A percentile compares a stretch with the other conserved stretches of the same genome.
Evolutionary conservation across 169 alveolate species (phyloP).

Genomic region (Eimeria mitis): DNA sequence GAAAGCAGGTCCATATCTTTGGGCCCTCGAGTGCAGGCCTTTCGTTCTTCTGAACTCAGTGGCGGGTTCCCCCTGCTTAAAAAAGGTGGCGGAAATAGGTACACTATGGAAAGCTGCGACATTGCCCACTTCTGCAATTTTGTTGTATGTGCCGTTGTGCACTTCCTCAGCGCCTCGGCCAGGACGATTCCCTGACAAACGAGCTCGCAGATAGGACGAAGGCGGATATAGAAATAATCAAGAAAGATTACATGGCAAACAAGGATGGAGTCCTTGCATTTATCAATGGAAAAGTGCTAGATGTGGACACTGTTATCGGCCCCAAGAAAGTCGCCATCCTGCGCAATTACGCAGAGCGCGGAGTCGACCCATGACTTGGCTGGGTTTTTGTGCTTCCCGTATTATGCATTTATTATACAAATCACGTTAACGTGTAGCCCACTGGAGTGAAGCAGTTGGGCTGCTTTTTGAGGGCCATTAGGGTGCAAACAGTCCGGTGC

Average conservation of each 20-base stretch:
- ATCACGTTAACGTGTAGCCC: not conserved
- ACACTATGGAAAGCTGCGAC: not conserved
- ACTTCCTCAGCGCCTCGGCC: slow-evolving; percentile 76
- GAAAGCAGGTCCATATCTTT: not conserved
- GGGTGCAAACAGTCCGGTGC: not conserved
- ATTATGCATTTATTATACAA: not conserved
- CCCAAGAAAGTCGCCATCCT: slow-evolving; percentile 67
- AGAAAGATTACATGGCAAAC: slow-evolving; percentile 70
- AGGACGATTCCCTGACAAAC: slow-evolving; percentile 78
- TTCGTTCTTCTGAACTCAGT: not conserved
- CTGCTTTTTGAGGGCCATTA: not conserved
- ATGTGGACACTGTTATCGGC: slow-evolving; percentile 59
- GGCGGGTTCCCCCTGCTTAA: not conserved
- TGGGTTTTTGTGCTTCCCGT: not conserved
- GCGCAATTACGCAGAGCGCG: slow-evolving; percentile 74
- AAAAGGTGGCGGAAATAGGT: not conserved
- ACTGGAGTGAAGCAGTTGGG: not conserved
- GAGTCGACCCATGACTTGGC: slow-evolving; percentile 42
- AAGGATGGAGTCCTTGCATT: slow-evolving; percentile 72
- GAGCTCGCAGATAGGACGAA: slow-evolving; percentile 72
- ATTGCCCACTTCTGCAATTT: not conserved
- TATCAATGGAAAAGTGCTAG: slow-evolving; percentile 69
- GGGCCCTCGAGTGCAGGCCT: not conserved
- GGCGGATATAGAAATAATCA: slow-evolving; percentile 79
- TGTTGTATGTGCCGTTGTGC: not conserved